Percentiles rank a stretch among this genome's conserved stretches.
Evolutionary conservation across 2,329 filamentous ascomycete genomes (phyloP).

Genomic region (Fusarium domesticum): DNA sequence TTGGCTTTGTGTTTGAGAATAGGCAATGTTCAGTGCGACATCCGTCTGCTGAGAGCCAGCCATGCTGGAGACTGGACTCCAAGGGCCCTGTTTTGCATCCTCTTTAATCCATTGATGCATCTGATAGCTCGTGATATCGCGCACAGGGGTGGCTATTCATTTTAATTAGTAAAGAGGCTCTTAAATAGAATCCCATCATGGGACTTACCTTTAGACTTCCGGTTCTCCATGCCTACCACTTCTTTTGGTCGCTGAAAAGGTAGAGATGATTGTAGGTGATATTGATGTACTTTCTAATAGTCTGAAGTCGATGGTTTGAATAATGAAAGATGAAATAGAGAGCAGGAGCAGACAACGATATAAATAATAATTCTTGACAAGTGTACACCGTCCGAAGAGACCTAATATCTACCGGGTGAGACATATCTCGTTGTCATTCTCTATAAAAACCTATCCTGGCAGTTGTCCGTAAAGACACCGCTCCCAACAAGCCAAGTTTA

Average conservation of each 20-base stretch:
- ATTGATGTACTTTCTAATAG: too few species aligned
- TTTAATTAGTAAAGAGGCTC: background rate
- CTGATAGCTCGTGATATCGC: background rate
- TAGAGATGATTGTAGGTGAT: too few species aligned
- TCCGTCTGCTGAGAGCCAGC: background rate
- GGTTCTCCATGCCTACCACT: background rate
- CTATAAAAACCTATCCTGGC: too few species aligned
- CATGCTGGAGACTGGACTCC: background rate
- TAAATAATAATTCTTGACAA: too few species aligned
- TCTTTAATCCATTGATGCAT: background rate
- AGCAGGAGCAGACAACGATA: too few species aligned
- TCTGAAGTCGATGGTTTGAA: too few species aligned
- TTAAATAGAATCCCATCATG: background rate
- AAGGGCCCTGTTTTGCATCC: background rate
- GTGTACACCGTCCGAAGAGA: too few species aligned
- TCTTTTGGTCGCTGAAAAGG: background rate
- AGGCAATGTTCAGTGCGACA: background rate
- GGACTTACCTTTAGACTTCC: background rate
- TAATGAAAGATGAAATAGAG: too few species aligned
- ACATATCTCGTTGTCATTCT: too few species aligned
- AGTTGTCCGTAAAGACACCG: too few species aligned
- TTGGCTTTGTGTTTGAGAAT: background rate
- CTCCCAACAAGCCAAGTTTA: too few species aligned
- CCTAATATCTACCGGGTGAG: too few species aligned
- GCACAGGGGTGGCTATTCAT: background rate